Evolutionary conservation across 768 basidiomycete genomes (phyloP).

Genomic region (Psilocybe subaeruginosa): DNA sequence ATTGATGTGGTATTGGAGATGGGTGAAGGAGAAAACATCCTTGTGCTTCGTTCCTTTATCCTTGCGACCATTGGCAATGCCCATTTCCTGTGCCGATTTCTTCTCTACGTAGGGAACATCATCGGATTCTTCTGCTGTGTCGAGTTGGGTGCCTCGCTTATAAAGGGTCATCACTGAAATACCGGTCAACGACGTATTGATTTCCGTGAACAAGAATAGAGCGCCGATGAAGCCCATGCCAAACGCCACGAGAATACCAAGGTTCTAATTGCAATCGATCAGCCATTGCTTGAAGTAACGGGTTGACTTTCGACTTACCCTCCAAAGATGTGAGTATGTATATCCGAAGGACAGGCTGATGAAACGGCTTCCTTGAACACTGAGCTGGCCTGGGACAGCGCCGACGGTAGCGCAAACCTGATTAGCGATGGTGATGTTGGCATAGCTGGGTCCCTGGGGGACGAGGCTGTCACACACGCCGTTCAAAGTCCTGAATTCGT

Average conservation of each 20-base stretch:
- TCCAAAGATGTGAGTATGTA: constrained; percentile 40
- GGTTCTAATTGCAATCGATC: constrained; percentile 41
- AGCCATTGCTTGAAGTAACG: neutral
- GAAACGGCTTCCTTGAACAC: constrained; percentile 63
- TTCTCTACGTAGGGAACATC: constrained; percentile 27
- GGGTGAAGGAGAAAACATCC: constrained; percentile 80
- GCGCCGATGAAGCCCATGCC: constrained; percentile 55
- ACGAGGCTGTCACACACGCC: constrained; percentile 62
- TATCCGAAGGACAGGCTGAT: constrained; percentile 51
- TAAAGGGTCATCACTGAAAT: constrained; percentile 54
- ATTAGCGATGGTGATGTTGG: constrained; percentile 54
- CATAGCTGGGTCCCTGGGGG: constrained; percentile 64
- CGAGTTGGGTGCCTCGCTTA: constrained; percentile 54
- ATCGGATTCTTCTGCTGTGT: constrained; percentile 22
- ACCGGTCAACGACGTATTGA: constrained; percentile 40
- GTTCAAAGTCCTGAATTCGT: constrained; percentile 76
- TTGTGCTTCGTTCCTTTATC: neutral
- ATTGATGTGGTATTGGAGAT: constrained; percentile 68
- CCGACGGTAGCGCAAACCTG: constrained; percentile 80
- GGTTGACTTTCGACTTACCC: constrained; percentile 29
- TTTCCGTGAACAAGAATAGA: constrained; percentile 63
- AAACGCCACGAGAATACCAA: constrained; percentile 72
- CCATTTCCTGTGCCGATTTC: constrained; percentile 25
- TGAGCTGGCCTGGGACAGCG: constrained; percentile 53
- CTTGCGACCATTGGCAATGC: constrained; percentile 29